These are phyloP conservation scores for Dothistroma pini DNA, from an alignment of 2,329 filamentous ascomycete genomes.

Conservation along the genomic window DNA sequence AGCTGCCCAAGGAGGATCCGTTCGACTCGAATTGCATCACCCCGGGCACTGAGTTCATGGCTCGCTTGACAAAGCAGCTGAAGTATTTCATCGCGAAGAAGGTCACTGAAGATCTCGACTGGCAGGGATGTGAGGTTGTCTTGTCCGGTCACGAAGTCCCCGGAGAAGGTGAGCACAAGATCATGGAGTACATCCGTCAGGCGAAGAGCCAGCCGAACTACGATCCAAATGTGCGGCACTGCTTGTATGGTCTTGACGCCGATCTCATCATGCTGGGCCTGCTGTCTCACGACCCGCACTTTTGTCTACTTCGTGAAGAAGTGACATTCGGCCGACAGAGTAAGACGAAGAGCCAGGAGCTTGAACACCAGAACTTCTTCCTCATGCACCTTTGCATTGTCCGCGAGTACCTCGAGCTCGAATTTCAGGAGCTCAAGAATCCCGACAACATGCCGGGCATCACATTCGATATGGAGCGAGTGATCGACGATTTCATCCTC, in stretches of 20 bases:
- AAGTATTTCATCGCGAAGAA: slow-evolving; percentile 99
- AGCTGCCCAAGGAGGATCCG: slow-evolving; percentile 90
- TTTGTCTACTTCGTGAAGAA: slow-evolving; percentile 93
- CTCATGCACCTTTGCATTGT: slow-evolving; percentile 97
- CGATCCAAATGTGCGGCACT: slow-evolving; percentile 90
- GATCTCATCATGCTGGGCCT: slow-evolving; percentile 98
- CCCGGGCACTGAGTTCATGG: slow-evolving; percentile 97
- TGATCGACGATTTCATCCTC: slow-evolving; percentile 99
- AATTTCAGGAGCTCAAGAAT: slow-evolving; percentile 88
- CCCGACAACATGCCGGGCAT: slow-evolving; percentile 65
- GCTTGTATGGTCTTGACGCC: slow-evolving; percentile 93
- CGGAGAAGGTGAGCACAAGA: slow-evolving; percentile 98
- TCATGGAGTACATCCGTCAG: slow-evolving; percentile 99
- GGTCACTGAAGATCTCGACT: slow-evolving; percentile 92
- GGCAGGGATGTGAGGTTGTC: slow-evolving; percentile 95
- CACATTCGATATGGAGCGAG: slow-evolving; percentile 85
- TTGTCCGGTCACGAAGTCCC: slow-evolving; percentile 97
- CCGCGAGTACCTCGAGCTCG: slow-evolving; percentile 91
- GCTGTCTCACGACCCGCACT: slow-evolving; percentile 96
- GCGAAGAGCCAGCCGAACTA: slow-evolving; percentile 94
- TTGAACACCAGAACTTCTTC: slow-evolving; percentile 99
- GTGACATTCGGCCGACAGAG: slow-evolving; percentile 91
- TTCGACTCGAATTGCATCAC: slow-evolving; percentile 99
- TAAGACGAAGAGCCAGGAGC: slow-evolving; percentile 86
- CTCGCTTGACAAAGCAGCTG: slow-evolving; percentile 85